phyloP scores from a whole-genome alignment of 768 basidiomycete genomes.

The Auriscalpium orientale region DNA sequence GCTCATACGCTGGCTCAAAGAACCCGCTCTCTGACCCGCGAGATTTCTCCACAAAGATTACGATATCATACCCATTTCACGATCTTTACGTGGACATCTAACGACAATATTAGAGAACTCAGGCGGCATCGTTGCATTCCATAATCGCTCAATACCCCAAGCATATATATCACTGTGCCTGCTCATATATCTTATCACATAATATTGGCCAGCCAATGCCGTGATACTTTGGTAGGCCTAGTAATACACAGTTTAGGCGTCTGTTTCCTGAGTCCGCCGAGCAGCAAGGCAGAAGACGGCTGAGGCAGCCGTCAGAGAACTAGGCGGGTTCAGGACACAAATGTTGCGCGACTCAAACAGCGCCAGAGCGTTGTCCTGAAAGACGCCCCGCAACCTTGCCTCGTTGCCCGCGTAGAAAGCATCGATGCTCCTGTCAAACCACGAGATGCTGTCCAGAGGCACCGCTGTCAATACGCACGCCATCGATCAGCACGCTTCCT shows the following conservation, averaged over 20 bases:
- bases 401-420: conserved; percentile 25
- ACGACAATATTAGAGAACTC: too few relatives aligned
- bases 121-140: too few relatives aligned
- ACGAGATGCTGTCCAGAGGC: conserved; percentile 28
- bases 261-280: too few relatives aligned
- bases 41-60: not conserved
- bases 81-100: not conserved
- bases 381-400: conserved; percentile 34
- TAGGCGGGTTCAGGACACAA: not conserved
- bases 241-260: too few relatives aligned
- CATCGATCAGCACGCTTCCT: not conserved
- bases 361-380: conserved; percentile 41
- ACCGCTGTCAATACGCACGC: conserved; percentile 3
- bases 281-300: too few relatives aligned
- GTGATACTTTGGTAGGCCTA: too few relatives aligned
- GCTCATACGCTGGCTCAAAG: conserved; percentile 57
- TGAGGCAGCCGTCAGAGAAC: too few relatives aligned
- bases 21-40: conserved; percentile 1
- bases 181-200: too few relatives aligned
- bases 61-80: not conserved
- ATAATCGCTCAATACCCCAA: too few relatives aligned
- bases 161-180: too few relatives aligned
- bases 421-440: conserved; percentile 42
- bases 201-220: too few relatives aligned
- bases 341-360: conserved; percentile 31